Conservation (phyloP, 441 rosid species). For the Adansonia rubrostipa region DNA sequence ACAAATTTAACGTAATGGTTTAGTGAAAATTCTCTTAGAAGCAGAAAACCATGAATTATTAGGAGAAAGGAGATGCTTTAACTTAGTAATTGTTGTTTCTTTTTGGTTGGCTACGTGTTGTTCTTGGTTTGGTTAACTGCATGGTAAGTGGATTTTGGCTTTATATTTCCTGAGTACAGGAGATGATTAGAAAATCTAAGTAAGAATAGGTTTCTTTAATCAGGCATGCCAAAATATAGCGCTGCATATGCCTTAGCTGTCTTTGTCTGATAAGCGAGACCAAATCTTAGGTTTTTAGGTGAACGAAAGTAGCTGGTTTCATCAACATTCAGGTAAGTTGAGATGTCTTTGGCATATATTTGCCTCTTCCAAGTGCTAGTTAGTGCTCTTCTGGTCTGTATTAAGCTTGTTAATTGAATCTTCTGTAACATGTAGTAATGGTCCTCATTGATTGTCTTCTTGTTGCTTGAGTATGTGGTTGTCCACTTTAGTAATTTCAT, state of each 20-base stretch:
- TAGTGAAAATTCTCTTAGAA: neutral
- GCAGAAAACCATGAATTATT: neutral
- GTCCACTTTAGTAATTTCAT: neutral
- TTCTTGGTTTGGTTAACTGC: neutral
- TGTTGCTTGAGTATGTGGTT: neutral
- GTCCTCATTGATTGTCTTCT: neutral
- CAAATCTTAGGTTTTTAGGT: neutral
- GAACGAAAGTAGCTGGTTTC: neutral
- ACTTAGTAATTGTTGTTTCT: neutral
- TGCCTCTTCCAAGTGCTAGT: neutral
- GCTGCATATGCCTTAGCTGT: neutral
- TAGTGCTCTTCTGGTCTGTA: neutral
- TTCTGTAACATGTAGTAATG: neutral
- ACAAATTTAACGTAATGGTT: neutral
- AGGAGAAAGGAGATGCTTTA: neutral
- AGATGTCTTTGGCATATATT: neutral
- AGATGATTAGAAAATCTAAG: neutral
- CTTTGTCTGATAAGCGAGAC: neutral
- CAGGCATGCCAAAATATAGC: neutral
- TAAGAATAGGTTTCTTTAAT: neutral
- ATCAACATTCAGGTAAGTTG: neutral
- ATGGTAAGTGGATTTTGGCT: neutral
- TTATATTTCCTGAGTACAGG: neutral
- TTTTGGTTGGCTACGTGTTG: neutral
- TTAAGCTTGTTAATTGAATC: constrained; percentile 4